Percentiles rank a stretch among this genome's conserved stretches.
Conservation (phyloP, 495 filamentous ascomycete genomes). For the Talaromyces trachyspermus region DNA sequence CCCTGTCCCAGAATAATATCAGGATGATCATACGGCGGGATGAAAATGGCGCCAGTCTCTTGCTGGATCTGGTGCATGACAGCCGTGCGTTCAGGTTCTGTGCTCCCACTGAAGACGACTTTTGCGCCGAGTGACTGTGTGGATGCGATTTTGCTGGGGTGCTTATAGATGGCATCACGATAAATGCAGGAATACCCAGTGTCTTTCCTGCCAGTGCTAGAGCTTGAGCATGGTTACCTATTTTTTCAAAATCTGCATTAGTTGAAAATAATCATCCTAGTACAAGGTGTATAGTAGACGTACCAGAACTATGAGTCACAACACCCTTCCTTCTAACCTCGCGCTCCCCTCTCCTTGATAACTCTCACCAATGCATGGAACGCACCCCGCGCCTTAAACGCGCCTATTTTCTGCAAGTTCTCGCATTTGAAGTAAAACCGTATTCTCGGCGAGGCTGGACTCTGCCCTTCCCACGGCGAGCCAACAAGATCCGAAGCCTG, state of each 20-base stretch:
- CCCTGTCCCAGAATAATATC: constrained; percentile 90
- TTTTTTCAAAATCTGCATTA: neutral
- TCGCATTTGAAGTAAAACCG: constrained; percentile 94
- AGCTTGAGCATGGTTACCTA: constrained; percentile 94
- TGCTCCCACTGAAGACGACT: constrained; percentile 79
- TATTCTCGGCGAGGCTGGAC: constrained; percentile 56
- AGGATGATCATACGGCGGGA: constrained; percentile 88
- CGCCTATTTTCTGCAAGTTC: constrained; percentile 83
- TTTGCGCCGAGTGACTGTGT: constrained; percentile 66
- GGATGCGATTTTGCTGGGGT: constrained; percentile 80
- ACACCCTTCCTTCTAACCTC: constrained; percentile 58
- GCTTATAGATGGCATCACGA: constrained; percentile 85
- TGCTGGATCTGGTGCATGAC: constrained; percentile 57
- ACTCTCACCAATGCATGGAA: constrained; percentile 81
- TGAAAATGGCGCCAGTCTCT: constrained; percentile 63
- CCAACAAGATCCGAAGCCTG: constrained; percentile 40
- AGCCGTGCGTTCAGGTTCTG: constrained; percentile 72
- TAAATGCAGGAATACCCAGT: constrained; percentile 58
- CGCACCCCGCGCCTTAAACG: constrained; percentile 88
- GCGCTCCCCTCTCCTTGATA: constrained; percentile 50
- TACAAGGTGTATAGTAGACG: too few relatives aligned
- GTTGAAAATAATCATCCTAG: too few relatives aligned
- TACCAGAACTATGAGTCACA: constrained; percentile 87
- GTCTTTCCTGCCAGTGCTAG: constrained; percentile 76
- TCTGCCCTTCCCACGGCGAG: constrained; percentile 47